Evolutionary conservation across 1,284 basidiomycete species (phyloP).

Genomic region (Agroathelia rolfsii): DNA sequence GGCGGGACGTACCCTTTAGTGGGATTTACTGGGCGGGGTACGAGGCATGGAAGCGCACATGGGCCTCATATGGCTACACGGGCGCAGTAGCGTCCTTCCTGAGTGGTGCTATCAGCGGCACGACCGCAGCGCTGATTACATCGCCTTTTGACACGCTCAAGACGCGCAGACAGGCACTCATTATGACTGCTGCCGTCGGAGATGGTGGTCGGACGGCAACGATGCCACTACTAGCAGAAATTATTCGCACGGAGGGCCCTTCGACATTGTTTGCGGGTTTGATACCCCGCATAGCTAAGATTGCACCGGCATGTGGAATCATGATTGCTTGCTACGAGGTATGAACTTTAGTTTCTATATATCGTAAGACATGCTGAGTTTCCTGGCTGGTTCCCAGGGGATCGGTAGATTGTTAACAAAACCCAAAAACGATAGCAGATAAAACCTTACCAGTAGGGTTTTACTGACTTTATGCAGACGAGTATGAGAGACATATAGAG

Average conservation of each 20-base stretch:
- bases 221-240: constrained; percentile 54
- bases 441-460: too few relatives aligned
- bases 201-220: constrained; percentile 33
- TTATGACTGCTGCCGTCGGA: constrained; percentile 43
- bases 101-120: constrained; percentile 77
- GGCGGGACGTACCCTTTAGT: constrained; percentile 96
- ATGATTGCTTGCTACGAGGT: constrained; percentile 97
- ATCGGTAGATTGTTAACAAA: too few relatives aligned
- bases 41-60: constrained; percentile 51
- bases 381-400: too few relatives aligned
- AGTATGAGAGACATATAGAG: too few relatives aligned
- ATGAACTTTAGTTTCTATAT: constrained; percentile 13
- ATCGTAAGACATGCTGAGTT: constrained; percentile 2
- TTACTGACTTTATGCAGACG: too few relatives aligned
- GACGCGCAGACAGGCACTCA: constrained; percentile 76
- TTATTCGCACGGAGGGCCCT: constrained; percentile 72
- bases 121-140: constrained; percentile 78
- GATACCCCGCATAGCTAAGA: constrained; percentile 85
- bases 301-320: constrained; percentile 97
- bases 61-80: constrained; percentile 39
- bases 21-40: constrained; percentile 87
- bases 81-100: constrained; percentile 73
- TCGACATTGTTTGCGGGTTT: constrained; percentile 79
- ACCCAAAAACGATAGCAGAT: too few relatives aligned
- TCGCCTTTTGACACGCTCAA: constrained; percentile 97